Evolutionary conservation across 148 eudicot species (phyloP), one percentile per base, ranked within the genome.

Genomic region (Euryodendron excelsum): DNA sequence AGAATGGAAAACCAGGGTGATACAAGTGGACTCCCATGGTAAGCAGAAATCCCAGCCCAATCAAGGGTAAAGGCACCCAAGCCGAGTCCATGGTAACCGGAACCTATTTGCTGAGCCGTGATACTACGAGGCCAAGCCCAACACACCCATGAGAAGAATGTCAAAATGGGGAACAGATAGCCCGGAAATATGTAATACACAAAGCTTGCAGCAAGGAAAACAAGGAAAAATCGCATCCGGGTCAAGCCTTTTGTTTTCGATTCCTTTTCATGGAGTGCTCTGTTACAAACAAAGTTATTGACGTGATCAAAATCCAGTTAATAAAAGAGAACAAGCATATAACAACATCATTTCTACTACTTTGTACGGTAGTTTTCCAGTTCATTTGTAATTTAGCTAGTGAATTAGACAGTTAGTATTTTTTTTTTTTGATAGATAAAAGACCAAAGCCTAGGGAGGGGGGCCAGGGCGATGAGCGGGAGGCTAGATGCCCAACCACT

Each of bases 11-110:
- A 85, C 94, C 98, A 96, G 18, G 99, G 98, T 11, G 99, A 66
- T 53, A 96, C 97, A 61, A 96, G 76, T 0, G 99, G 99, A 80
- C 99, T 96, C 56, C 98, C 98, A 61, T 96, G 99, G 81, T 96
- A 96, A 13, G 99, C 99, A 10, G 98, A 88, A 70, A 96, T 96
- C 69, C 99, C 99, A 17, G 99, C 99, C 99, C 99, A 96, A 76
- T 96, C 99, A 5, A 96, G 87, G 65, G 99, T 93, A 88, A 96
- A 96, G 55, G 99, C 98, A 33, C 99, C 99, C 60, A 96, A 82
- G 14, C 99, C 99, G 21, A 96, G 95, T 11, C 99, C 99, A 65
- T 93, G 85, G 80, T 92, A 89, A 5, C 98, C 99, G 0, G 99
- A 96, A 36, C 99, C 99, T 21, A 96, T 86, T 80, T 96, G 99